A percentile compares a stretch with the other conserved stretches of the same genome.
phyloP scores from a whole-genome alignment of 805 yeast species.

The Kodamaea neixiangensis region DNA sequence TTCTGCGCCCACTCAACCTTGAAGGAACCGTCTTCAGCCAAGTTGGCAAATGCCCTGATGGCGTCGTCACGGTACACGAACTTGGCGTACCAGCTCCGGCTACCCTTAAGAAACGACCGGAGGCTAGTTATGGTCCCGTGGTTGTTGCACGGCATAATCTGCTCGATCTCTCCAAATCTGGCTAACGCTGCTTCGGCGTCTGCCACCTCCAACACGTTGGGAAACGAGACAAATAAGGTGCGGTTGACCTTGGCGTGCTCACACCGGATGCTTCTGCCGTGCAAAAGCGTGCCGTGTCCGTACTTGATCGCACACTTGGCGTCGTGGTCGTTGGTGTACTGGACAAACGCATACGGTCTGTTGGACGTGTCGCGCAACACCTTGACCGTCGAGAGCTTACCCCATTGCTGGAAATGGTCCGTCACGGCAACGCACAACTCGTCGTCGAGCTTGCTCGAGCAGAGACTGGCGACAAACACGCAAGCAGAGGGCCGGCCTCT shows the following conservation, averaged over 20 bases:
- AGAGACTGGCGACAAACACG: slow-evolving; percentile 83
- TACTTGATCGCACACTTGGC: slow-evolving; percentile 64
- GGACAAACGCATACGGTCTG: slow-evolving; percentile 92
- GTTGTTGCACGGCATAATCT: slow-evolving; percentile 47
- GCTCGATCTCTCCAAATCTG: slow-evolving; percentile 76
- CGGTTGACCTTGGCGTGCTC: slow-evolving; percentile 92
- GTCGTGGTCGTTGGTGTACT: slow-evolving; percentile 69
- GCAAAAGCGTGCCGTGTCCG: slow-evolving; percentile 68
- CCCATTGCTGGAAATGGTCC: slow-evolving; percentile 69
- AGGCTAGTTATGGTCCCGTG: slow-evolving; percentile 23
- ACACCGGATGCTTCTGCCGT: slow-evolving; percentile 79
- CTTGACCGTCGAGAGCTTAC: slow-evolving; percentile 69
- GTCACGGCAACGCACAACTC: slow-evolving; percentile 69
- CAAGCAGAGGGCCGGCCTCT: slow-evolving; percentile 79
- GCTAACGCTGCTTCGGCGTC: slow-evolving; percentile 43
- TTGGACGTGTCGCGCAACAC: slow-evolving; percentile 79
- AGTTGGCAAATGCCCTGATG: slow-evolving; percentile 74
- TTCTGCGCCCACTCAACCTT: slow-evolving; percentile 86
- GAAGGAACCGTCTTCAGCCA: slow-evolving; percentile 56
- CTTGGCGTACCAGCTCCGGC: slow-evolving; percentile 69
- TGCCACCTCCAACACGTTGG: slow-evolving; percentile 22
- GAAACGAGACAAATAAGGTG: slow-evolving; percentile 63
- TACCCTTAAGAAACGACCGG: slow-evolving; percentile 15
- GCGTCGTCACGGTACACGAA: slow-evolving; percentile 87
- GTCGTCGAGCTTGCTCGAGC: slow-evolving; percentile 67